A percentile compares a stretch with the other conserved stretches of the same genome.
phyloP scores from a whole-genome alignment of 2,329 filamentous ascomycete genomes.

The Colletotrichum tropicicola region DNA sequence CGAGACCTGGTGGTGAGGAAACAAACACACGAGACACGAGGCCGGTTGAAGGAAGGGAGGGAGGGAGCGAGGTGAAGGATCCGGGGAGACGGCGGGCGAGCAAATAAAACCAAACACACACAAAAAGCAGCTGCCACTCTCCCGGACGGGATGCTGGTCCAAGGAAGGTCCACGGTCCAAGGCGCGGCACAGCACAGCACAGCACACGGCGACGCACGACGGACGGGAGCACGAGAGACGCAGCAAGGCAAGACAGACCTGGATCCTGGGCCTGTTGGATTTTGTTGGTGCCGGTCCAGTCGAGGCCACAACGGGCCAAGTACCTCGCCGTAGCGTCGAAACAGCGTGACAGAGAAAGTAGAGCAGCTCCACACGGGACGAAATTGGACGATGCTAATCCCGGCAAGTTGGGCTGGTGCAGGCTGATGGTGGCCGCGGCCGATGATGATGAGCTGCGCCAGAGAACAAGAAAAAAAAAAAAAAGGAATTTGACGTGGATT shows the following conservation, averaged over 20 bases:
- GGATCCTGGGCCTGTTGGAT: background rate
- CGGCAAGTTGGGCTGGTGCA: slow-evolving; percentile 12
- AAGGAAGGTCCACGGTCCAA: no score
- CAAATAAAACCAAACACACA: background rate
- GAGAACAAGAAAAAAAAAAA: background rate
- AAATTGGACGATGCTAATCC: slow-evolving; percentile 22
- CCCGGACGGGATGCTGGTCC: slow-evolving; percentile 21
- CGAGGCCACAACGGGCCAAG: background rate
- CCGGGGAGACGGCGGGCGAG: background rate
- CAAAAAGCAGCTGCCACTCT: no score
- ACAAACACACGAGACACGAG: background rate
- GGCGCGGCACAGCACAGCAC: background rate
- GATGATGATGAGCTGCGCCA: slow-evolving; percentile 1
- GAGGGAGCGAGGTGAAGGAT: slow-evolving; percentile 4
- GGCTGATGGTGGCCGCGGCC: no score
- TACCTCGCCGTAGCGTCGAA: background rate
- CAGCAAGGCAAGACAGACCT: background rate
- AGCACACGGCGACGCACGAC: background rate
- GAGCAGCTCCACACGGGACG: slow-evolving; percentile 16
- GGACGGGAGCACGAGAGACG: background rate
- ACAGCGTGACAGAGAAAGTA: background rate
- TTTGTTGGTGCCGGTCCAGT: background rate
- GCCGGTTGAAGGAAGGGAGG: background rate
- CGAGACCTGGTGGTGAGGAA: background rate
- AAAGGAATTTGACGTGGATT: background rate